Percentiles rank a stretch among this genome's conserved stretches.
Evolutionary conservation across 768 basidiomycete species (phyloP).

Genomic region (Fibroporia radiculosa): DNA sequence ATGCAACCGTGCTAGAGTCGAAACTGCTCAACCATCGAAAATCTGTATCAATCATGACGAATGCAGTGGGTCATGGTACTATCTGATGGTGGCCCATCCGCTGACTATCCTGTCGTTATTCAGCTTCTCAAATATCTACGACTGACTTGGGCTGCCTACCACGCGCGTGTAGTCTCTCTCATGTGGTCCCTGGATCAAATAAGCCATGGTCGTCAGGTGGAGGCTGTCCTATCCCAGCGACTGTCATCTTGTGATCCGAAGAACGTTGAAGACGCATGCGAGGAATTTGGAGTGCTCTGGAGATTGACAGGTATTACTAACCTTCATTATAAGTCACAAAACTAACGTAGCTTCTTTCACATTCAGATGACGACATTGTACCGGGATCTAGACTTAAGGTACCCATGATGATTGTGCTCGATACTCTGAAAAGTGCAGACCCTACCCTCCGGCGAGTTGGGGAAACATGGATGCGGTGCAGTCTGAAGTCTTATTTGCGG

Average conservation of each 20-base stretch:
- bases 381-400: constrained; percentile 81
- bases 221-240: constrained; percentile 69
- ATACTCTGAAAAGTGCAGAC: constrained; percentile 71
- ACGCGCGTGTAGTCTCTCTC: constrained; percentile 72
- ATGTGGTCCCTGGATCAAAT: constrained; percentile 72
- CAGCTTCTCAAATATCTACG: constrained; percentile 72
- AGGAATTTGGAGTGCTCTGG: constrained; percentile 93
- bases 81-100: neutral
- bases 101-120: constrained; percentile 5
- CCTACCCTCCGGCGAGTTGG: constrained; percentile 69
- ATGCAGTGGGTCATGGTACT: constrained; percentile 26
- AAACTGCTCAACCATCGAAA: constrained; percentile 46
- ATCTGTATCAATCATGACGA: constrained; percentile 56
- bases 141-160: constrained; percentile 59
- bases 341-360: constrained; percentile 8
- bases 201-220: constrained; percentile 53
- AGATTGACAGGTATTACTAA: constrained; percentile 61
- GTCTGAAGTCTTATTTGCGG: constrained; percentile 87
- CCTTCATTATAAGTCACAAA: neutral
- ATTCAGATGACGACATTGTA: constrained; percentile 81
- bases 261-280: constrained; percentile 52
- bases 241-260: constrained; percentile 49
- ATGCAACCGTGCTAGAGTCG: constrained; percentile 42
- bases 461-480: constrained; percentile 97
- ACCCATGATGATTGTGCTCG: constrained; percentile 84